Percentiles rank a stretch among this genome's conserved stretches.
phyloP scores from a whole-genome alignment of 192 early-diverging fungal genomes.

The Gamsiella multidivaricata region DNA sequence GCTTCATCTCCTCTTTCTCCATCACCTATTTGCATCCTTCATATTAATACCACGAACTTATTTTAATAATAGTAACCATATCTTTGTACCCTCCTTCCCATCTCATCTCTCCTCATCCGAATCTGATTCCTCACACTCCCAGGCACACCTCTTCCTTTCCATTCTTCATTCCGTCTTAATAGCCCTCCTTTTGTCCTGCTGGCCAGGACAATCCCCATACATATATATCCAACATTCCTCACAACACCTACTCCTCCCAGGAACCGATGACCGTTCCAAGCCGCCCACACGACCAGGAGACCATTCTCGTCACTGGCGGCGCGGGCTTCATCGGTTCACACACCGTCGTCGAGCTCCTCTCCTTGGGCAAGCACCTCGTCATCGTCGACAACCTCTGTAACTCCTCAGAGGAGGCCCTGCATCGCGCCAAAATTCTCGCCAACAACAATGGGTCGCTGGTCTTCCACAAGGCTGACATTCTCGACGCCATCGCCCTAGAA shows the following conservation, averaged over 20 bases:
- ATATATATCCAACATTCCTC: conserved; percentile 17
- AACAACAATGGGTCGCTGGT: conserved; percentile 44
- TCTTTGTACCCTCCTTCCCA: not conserved
- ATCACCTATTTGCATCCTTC: not conserved
- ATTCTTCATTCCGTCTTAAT: not conserved
- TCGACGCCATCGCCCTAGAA: conserved; percentile 50
- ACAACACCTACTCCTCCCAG: conserved; percentile 12
- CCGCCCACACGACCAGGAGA: conserved; percentile 18
- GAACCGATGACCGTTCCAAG: conserved; percentile 13
- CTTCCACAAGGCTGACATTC: conserved; percentile 58
- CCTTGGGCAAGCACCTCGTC: conserved; percentile 77
- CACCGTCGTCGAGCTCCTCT: conserved; percentile 80
- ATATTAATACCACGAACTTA: not conserved
- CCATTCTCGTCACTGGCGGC: conserved; percentile 71
- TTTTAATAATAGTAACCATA: not conserved
- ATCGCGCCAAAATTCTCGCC: conserved; percentile 41
- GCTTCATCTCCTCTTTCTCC: not conserved
- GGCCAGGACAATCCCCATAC: conserved; percentile 22
- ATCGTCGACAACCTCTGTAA: conserved; percentile 91
- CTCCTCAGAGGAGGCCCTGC: conserved; percentile 52
- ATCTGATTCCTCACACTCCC: too few species aligned
- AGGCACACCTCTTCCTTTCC: not conserved
- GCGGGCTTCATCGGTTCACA: conserved; percentile 95
- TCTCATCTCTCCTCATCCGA: conserved; percentile 14
- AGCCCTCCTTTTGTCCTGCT: conserved; percentile 31